Conservation (phyloP, 1,284 basidiomycete species). For the Fomitopsis betulina region DNA sequence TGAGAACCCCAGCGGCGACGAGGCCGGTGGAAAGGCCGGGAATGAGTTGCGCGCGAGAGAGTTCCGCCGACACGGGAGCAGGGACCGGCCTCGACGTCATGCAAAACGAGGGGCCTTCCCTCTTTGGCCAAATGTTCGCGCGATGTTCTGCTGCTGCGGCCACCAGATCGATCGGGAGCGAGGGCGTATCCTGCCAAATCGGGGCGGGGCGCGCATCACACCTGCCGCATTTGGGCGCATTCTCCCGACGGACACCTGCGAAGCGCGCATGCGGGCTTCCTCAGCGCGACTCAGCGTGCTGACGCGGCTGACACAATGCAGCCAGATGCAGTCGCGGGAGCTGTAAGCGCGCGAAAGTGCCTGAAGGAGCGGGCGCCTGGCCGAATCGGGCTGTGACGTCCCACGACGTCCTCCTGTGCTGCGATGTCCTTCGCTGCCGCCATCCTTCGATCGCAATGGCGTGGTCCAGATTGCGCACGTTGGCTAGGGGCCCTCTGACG, state of each 20-base stretch:
- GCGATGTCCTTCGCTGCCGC: not conserved
- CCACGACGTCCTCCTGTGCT: not conserved
- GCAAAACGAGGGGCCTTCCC: not conserved
- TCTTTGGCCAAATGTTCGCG: not conserved
- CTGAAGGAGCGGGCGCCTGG: not conserved
- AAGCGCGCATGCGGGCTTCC: not conserved
- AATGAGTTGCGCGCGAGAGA: not conserved
- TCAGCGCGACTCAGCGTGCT: not conserved
- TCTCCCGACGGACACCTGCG: not conserved
- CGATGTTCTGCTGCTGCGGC: not conserved
- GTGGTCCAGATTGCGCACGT: not conserved
- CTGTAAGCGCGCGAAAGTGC: not conserved
- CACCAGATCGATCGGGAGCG: not conserved
- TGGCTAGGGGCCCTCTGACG: not conserved
- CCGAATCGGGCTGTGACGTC: not conserved
- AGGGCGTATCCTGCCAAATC: not conserved
- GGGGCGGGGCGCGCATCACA: not conserved
- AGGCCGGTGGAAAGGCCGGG: too few species aligned
- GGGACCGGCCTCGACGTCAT: not conserved
- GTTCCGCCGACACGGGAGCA: not conserved
- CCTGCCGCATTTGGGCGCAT: not conserved
- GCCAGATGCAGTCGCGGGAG: too few species aligned
- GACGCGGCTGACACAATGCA: not conserved
- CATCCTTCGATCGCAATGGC: too few species aligned
- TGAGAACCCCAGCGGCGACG: too few species aligned